Conservation (phyloP, 2,329 filamentous ascomycete species). For the Ophiostoma triangulosporum region DNA sequence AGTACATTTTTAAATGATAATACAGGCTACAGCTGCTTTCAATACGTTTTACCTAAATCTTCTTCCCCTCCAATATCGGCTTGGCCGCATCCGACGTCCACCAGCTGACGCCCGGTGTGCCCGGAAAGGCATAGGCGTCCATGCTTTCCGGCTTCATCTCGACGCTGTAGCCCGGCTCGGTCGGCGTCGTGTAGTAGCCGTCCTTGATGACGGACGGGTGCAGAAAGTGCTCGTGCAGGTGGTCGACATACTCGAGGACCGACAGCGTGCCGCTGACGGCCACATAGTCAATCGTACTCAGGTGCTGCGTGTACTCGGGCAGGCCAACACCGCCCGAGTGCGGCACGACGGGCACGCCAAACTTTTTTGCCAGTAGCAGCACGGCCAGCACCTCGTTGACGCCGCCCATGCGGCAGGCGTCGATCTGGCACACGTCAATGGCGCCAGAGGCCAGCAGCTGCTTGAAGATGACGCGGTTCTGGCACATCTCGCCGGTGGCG, state of each 20-base stretch:
- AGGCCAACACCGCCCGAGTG: slow-evolving; percentile 83
- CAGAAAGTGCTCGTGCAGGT: slow-evolving; percentile 85
- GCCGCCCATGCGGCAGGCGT: slow-evolving; percentile 78
- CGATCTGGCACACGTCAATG: slow-evolving; percentile 80
- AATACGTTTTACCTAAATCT: no score
- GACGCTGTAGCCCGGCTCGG: slow-evolving; percentile 73
- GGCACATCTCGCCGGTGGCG: slow-evolving; percentile 88
- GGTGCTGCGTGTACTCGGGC: slow-evolving; percentile 86
- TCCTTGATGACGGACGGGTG: slow-evolving; percentile 68
- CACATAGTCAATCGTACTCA: slow-evolving; percentile 87
- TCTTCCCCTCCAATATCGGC: slow-evolving; percentile 52
- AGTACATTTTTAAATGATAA: neutral
- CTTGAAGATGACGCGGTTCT: slow-evolving; percentile 91
- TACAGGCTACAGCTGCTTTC: neutral
- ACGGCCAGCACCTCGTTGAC: slow-evolving; percentile 91
- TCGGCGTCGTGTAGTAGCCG: slow-evolving; percentile 79
- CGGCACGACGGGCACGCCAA: slow-evolving; percentile 69
- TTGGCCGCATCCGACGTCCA: slow-evolving; percentile 73
- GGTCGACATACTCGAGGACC: slow-evolving; percentile 83
- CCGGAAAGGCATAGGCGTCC: slow-evolving; percentile 65
- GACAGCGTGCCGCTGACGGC: slow-evolving; percentile 69
- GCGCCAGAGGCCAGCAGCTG: slow-evolving; percentile 69
- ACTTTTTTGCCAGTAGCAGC: slow-evolving; percentile 70
- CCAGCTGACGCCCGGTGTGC: slow-evolving; percentile 67
- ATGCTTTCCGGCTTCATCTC: slow-evolving; percentile 88